Evolutionary conservation across 768 basidiomycete genomes (phyloP).

Genomic region (Mycena metata): DNA sequence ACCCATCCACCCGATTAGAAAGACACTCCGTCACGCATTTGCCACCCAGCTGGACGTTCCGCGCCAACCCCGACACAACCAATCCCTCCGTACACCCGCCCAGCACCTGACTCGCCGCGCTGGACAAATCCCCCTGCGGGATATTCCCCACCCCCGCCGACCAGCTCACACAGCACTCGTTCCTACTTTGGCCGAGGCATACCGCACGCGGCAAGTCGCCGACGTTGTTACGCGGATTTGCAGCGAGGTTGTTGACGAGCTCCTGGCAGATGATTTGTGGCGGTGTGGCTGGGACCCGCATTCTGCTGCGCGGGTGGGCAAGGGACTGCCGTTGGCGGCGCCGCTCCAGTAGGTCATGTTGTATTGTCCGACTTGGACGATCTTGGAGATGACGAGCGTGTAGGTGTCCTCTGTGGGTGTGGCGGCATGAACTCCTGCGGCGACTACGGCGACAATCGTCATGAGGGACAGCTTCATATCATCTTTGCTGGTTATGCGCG

Average conservation of each 20-base stretch:
- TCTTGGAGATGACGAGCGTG: constrained; percentile 1
- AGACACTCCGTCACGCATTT: constrained; percentile 10
- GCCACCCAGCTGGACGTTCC: constrained; percentile 5
- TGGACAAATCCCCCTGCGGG: not conserved
- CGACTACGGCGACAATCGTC: too few species aligned
- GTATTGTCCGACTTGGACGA: constrained; percentile 9
- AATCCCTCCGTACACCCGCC: not conserved
- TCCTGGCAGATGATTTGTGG: not conserved
- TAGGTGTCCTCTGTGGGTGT: not conserved
- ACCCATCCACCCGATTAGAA: constrained; percentile 9
- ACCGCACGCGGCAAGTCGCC: not conserved
- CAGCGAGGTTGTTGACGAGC: not conserved
- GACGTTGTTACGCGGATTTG: not conserved
- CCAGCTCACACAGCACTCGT: constrained; percentile 16
- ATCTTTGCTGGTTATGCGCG: too few species aligned
- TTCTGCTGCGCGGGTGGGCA: too few species aligned
- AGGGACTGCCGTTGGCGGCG: not conserved
- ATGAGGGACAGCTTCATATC: too few species aligned
- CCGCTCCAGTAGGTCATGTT: constrained; percentile 18
- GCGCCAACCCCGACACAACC: not conserved
- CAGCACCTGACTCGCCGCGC: not conserved
- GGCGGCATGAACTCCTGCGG: too few species aligned
- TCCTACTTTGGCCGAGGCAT: not conserved
- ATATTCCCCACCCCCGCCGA: constrained; percentile 2
- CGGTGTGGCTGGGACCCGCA: constrained; percentile 16